These are phyloP conservation scores for Triadica sebifera DNA, from an alignment of 345 rosid genomes.

Conservation along the genomic window DNA sequence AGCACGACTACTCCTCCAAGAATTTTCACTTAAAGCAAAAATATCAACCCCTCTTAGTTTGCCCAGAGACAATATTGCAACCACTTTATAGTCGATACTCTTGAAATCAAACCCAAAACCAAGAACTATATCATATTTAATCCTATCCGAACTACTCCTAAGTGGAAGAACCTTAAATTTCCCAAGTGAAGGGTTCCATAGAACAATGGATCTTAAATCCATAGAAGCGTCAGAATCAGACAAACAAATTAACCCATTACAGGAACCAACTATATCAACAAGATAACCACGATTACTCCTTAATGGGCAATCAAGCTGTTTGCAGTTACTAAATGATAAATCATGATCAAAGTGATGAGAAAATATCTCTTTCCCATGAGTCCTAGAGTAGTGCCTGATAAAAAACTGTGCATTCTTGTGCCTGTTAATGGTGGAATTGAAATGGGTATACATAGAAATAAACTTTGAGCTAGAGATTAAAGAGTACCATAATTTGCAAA, in stretches of 20 bases:
- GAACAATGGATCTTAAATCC: too few species aligned
- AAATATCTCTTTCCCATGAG: background rate
- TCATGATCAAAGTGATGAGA: background rate
- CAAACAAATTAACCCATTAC: constrained; percentile 11
- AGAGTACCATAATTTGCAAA: background rate
- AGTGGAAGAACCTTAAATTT: too few species aligned
- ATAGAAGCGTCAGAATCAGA: background rate
- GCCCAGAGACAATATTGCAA: background rate
- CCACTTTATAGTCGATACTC: constrained; percentile 11
- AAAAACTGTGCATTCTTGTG: background rate
- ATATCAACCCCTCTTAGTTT: background rate
- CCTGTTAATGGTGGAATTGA: background rate
- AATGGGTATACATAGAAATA: background rate
- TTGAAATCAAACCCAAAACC: constrained; percentile 16
- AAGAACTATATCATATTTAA: background rate
- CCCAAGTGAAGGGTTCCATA: too few species aligned
- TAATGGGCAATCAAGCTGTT: background rate
- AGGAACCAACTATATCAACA: background rate
- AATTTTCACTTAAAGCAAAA: background rate
- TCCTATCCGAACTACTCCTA: too few species aligned
- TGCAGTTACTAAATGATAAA: too few species aligned
- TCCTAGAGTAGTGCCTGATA: too few species aligned
- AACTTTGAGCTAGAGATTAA: background rate
- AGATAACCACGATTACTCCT: background rate
- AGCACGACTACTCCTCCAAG: constrained; percentile 8